These are phyloP conservation scores for Rhodotorula diobovata DNA, from an alignment of 768 basidiomycete genomes.

Conservation along the genomic window DNA sequence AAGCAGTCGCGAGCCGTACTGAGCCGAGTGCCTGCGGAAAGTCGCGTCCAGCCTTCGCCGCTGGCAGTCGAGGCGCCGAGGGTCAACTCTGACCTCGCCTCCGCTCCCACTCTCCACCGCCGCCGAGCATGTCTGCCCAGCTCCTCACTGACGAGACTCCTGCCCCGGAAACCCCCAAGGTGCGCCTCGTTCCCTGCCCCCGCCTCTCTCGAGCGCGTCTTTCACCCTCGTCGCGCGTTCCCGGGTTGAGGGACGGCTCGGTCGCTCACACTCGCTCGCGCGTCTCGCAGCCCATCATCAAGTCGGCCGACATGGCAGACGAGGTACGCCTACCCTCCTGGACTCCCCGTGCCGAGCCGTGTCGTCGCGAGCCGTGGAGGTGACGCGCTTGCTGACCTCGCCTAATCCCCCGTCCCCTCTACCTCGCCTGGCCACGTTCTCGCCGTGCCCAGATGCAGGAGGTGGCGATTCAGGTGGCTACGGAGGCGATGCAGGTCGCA, in stretches of 20 bases:
- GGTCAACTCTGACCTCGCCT: too few relatives aligned
- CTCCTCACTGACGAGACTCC: not conserved
- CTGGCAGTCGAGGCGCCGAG: too few relatives aligned
- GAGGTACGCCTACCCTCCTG: slow-evolving; percentile 2
- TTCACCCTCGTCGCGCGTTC: not conserved
- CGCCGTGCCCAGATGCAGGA: slow-evolving; percentile 67
- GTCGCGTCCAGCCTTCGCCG: too few relatives aligned
- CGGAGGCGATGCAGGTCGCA: slow-evolving; percentile 78
- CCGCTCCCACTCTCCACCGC: not conserved
- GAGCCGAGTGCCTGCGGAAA: too few relatives aligned
- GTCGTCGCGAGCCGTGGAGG: not conserved
- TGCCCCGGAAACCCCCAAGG: not conserved
- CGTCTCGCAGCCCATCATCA: slow-evolving; percentile 22
- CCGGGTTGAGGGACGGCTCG: not conserved
- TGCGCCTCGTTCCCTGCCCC: not conserved
- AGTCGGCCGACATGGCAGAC: slow-evolving; percentile 28
- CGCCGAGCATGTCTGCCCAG: not conserved
- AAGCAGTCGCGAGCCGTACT: too few relatives aligned
- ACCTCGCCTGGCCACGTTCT: not conserved
- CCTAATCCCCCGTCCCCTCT: too few relatives aligned
- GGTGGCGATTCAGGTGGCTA: slow-evolving; percentile 82
- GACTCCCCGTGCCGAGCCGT: too few relatives aligned
- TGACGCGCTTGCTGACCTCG: not conserved
- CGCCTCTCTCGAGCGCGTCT: not conserved
- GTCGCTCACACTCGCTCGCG: not conserved